Conservation (phyloP, 225 moss, liverwort and hornwort species). For the Asterella californica region DNA sequence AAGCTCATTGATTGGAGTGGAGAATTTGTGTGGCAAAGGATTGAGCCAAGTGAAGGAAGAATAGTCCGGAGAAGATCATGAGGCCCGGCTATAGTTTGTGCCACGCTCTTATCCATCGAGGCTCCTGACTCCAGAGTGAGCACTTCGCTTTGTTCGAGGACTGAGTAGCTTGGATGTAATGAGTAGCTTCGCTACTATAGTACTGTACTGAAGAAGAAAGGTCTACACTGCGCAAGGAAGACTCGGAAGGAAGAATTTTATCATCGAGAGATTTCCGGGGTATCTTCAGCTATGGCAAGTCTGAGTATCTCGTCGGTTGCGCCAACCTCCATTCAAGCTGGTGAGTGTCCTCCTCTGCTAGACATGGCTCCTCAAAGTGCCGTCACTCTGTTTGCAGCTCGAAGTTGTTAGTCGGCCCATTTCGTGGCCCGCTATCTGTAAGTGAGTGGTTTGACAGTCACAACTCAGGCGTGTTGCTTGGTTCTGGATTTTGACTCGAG, state of each 20-base stretch:
- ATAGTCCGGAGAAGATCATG: constrained; percentile 9
- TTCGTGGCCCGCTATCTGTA: background rate
- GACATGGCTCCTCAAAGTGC: background rate
- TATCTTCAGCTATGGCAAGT: background rate
- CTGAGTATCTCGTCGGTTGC: background rate
- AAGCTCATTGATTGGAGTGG: background rate
- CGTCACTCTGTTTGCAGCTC: background rate
- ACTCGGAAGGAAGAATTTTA: too few relatives aligned
- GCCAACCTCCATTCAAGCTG: background rate
- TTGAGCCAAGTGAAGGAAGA: constrained; percentile 12
- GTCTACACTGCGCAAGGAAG: background rate
- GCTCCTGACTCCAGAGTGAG: background rate
- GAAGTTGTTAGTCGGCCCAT: background rate
- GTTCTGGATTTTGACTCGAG: background rate
- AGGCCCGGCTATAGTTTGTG: background rate
- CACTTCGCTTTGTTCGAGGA: background rate
- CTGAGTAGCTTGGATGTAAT: background rate
- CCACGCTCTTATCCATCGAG: background rate
- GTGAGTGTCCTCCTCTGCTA: background rate
- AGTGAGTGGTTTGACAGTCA: background rate
- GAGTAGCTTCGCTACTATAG: too few relatives aligned
- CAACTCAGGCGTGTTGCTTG: background rate
- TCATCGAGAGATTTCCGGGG: background rate
- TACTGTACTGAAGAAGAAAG: background rate
- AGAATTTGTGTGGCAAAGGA: constrained; percentile 6